These are phyloP conservation scores for Mesembryanthemum crystallinum DNA, from an alignment of 148 eudicot species.

Conservation along the genomic window DNA sequence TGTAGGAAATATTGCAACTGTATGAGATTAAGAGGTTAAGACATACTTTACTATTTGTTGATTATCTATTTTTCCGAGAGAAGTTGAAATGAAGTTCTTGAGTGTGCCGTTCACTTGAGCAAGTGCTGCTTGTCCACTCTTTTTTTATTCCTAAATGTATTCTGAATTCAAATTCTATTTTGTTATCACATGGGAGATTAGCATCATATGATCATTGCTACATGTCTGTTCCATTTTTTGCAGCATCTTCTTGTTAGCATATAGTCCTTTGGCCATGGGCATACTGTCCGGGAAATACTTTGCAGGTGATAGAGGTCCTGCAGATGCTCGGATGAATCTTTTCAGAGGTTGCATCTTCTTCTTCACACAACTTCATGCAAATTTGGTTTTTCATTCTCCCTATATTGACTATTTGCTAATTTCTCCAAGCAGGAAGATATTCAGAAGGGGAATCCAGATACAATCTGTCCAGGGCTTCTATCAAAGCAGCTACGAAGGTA, in stretches of 20 bases:
- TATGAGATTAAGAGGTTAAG: neutral
- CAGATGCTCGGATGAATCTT: slow-evolving; percentile 75
- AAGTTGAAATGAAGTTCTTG: no score
- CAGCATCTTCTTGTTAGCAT: slow-evolving; percentile 76
- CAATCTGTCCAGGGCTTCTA: slow-evolving; percentile 45
- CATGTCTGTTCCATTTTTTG: slow-evolving; percentile 14
- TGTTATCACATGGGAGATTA: neutral
- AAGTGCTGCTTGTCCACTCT: no score
- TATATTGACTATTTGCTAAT: neutral
- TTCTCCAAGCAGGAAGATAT: slow-evolving; percentile 56
- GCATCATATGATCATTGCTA: neutral
- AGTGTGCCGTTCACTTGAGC: no score
- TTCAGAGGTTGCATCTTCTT: slow-evolving; percentile 48
- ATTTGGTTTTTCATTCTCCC: slow-evolving; percentile 2
- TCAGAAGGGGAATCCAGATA: slow-evolving; percentile 91
- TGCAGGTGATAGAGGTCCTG: slow-evolving; percentile 52
- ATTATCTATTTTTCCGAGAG: neutral
- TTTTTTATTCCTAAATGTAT: no score
- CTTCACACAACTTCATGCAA: neutral
- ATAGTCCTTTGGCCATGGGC: slow-evolving; percentile 97
- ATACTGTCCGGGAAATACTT: slow-evolving; percentile 84
- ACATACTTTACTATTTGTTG: neutral
- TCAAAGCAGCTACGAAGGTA: slow-evolving; percentile 57
- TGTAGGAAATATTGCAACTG: neutral
- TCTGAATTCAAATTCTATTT: neutral